Evolutionary conservation across 2,329 filamentous ascomycete genomes (phyloP), one percentile per base, ranked within the genome.

Genomic region (Neospermospora avenae): DNA sequence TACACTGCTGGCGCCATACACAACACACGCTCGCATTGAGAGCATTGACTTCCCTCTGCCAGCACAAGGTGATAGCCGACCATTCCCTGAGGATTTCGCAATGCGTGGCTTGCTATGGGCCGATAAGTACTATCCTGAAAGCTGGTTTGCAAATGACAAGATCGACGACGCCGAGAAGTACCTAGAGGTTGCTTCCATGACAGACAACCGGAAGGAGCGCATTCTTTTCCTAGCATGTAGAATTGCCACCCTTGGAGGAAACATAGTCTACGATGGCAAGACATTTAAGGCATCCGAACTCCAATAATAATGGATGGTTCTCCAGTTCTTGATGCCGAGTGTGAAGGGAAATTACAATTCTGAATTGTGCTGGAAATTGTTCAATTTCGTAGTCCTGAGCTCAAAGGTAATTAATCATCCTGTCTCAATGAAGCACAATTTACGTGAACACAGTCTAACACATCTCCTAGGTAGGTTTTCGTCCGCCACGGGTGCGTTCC

Each of bases 31-130:
- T n/a, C 56, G 60, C 13, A 68, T 70, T 52, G 63, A 69, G 28
- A 49, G 42, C 34, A 31, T 59, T 2, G 42, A 57, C 0, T 68
- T 71, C 31, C 68, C 68, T 2, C 24, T 62, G 3, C 67, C 67
- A 1, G 66, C 66, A 34, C 67, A 66, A 28, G 64, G 69, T 35
- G 68, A 68, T 5, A 42, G 64, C n/a, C 61, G 65, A 1, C 67
- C 68, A n/a, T 68, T 71, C n/a, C 68, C 69, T 1, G 69, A 72
- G 44, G 70, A 72, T n/a, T 70, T 65, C 46, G 69, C 67, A 10
- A 62, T 71, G 35, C 66, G 68, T 20, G 70, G 70, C 0, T 57
- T 72, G 3, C 48, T 68, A 0, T 72, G 65, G 61, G 60, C 66
- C 1, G 62, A 66, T 0, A 49, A 61, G 5, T 71, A 71, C 42